Conservation (phyloP, 805 yeast species). For the Middelhovenomyces tepae region DNA sequence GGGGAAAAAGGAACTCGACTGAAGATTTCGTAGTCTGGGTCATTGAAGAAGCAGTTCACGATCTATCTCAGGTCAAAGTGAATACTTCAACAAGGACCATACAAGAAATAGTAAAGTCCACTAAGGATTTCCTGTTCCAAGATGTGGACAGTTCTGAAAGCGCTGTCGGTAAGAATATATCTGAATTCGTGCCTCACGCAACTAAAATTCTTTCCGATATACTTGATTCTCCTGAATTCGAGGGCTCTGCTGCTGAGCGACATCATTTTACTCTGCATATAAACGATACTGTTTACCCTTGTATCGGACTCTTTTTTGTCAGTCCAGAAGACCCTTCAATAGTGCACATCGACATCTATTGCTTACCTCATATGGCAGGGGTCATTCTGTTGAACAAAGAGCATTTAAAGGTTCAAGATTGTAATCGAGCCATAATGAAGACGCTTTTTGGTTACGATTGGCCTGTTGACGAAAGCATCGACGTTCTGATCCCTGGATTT, state of each 20-base stretch:
- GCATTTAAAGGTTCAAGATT: constrained; percentile 49
- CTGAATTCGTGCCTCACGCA: constrained; percentile 1
- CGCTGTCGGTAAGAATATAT: background rate
- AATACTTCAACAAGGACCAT: constrained; percentile 45
- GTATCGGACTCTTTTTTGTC: too few relatives aligned
- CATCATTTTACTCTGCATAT: too few relatives aligned
- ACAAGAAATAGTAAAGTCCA: constrained; percentile 46
- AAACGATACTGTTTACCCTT: too few relatives aligned
- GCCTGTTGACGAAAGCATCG: constrained; percentile 36
- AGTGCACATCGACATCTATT: constrained; percentile 57
- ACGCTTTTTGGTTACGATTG: constrained; percentile 65
- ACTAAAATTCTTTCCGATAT: background rate
- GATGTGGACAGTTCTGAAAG: constrained; percentile 4
- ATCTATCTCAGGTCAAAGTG: constrained; percentile 35
- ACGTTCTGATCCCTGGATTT: constrained; percentile 57
- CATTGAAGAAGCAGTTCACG: constrained; percentile 62
- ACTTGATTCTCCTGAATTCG: background rate
- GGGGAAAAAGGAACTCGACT: constrained; percentile 63
- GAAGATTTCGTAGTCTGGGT: constrained; percentile 68
- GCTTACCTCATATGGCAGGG: constrained; percentile 83
- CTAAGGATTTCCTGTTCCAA: constrained; percentile 1
- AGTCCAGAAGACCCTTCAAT: constrained; percentile 1
- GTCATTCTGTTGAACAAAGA: constrained; percentile 57
- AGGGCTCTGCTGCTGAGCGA: constrained; percentile 1
- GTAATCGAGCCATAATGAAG: constrained; percentile 68